Base-by-base conservation (phyloP, 148 eudicot genomes). In the Dysphania ambrosioides region DNA sequence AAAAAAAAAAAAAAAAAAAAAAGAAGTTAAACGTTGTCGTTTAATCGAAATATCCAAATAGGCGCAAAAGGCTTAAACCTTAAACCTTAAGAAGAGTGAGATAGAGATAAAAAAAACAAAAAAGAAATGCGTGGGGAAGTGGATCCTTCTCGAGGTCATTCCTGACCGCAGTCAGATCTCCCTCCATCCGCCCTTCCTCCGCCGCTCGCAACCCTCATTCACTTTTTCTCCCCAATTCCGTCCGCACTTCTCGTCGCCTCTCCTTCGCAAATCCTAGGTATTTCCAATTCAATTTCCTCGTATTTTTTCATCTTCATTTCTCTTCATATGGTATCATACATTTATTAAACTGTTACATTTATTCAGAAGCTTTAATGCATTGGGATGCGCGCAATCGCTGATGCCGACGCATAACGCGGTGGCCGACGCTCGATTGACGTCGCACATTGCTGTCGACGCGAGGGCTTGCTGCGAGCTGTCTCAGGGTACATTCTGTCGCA, bases 381-480 rank as follows among this genome's bases (percentile, higher is more conserved):
- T 88, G 34, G 88, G 86, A 29, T 81, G 89, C 68, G 68, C 68
- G 5, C 87, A 84, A 56, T 86, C 88, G 77, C 53, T 88, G 68
- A 73, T 86, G 79, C 92, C 88, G 53, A 72, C 84, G 76, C 85
- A 86, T 58, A 86, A 82, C 66, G 89, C 79, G 61, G 76, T 84
- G 72, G 89, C 88, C 11, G 85, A 79, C 23, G 30, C 86, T 51
- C 85, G 86, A 9, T 75, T 88, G 82, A 88, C 89, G 3, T 82
- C 88, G 0, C 79, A 88, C 79, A 56, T 88, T 24, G 59, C 76
- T 3, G 78, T 84, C 36, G 82, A 83, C 58, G 84, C 80, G n/a
- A 83, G 92, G 21, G 86, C 92, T 71, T 86, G 79, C 29, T 88
- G 92, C 83, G 89, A 88, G 85, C 75, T 88, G 80, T 86, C 89